A percentile compares a stretch with the other conserved stretches of the same genome.
These are phyloP conservation scores for Xylariaceae sp. DNA, from an alignment of 2,329 filamentous ascomycete genomes.

Conservation along the genomic window DNA sequence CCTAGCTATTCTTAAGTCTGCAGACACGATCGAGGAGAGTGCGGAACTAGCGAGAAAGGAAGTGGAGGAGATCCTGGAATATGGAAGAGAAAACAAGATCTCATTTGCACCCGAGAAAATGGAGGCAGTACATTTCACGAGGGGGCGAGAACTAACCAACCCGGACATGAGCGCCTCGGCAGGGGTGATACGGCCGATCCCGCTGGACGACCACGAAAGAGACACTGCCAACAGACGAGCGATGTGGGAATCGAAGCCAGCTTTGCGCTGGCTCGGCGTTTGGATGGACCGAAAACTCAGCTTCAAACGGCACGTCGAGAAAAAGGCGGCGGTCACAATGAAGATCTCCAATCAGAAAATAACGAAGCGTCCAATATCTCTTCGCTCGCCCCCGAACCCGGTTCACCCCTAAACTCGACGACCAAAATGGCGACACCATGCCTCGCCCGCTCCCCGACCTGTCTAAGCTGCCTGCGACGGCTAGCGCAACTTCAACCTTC, in stretches of 20 bases:
- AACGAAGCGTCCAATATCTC: too few species aligned
- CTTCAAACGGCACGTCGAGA: not conserved
- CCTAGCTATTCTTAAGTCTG: not conserved
- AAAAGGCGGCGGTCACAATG: too few species aligned
- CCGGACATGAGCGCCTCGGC: not conserved
- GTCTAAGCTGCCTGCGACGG: constrained; percentile 43
- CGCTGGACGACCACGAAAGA: not conserved
- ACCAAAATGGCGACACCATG: constrained; percentile 33
- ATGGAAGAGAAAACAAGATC: not conserved
- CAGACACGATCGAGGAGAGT: not conserved
- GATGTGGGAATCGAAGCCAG: too few species aligned
- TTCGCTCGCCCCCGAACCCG: not conserved
- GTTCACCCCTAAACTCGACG: too few species aligned
- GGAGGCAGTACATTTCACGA: not conserved
- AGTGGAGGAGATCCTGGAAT: not conserved
- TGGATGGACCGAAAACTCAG: not conserved
- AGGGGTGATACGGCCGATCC: not conserved
- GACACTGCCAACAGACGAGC: not conserved
- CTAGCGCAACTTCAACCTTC: constrained; percentile 33
- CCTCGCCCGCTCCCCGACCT: constrained; percentile 39
- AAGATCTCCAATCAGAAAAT: too few species aligned
- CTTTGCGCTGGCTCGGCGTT: not conserved
- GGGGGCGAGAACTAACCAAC: not conserved
- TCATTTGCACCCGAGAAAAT: not conserved
- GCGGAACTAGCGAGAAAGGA: not conserved